Conservation (phyloP, 2,329 filamentous ascomycete species). For the Ascochyta lentis region DNA sequence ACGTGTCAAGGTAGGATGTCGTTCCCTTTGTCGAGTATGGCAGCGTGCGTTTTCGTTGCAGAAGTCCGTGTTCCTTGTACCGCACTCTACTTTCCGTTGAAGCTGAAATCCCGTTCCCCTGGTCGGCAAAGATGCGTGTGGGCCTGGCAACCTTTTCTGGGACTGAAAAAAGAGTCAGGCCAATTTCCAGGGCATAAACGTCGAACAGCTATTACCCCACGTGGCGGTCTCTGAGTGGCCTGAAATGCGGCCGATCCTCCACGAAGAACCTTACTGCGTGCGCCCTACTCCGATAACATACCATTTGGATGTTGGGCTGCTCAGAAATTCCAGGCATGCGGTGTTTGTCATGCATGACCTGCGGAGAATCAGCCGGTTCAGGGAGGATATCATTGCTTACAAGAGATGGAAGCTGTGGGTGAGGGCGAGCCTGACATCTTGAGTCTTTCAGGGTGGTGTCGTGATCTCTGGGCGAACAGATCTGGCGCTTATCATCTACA, state of each 20-base stretch:
- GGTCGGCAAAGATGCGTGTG: neutral
- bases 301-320: neutral
- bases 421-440: slow-evolving; percentile 36
- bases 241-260: slow-evolving; percentile 46
- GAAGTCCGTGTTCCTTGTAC: slow-evolving; percentile 27
- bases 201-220: slow-evolving; percentile 38
- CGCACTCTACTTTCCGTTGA: slow-evolving; percentile 27
- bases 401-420: slow-evolving; percentile 25
- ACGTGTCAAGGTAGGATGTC: neutral
- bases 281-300: slow-evolving; percentile 21
- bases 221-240: slow-evolving; percentile 54
- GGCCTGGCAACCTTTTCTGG: slow-evolving; percentile 16
- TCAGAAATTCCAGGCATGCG: slow-evolving; percentile 6
- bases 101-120: slow-evolving; percentile 4
- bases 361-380: neutral
- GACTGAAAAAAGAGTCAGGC: slow-evolving; percentile 23
- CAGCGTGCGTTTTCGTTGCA: slow-evolving; percentile 21
- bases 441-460: slow-evolving; percentile 23
- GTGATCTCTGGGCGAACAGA: slow-evolving; percentile 33
- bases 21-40: neutral
- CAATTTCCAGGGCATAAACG: slow-evolving; percentile 27
- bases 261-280: slow-evolving; percentile 19
- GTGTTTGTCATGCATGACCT: slow-evolving; percentile 7
- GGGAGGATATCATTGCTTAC: slow-evolving; percentile 2
- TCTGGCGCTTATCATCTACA: slow-evolving; percentile 43